phyloP scores from a whole-genome alignment of 2,329 filamentous ascomycete species.

The Fusarium chuoi region DNA sequence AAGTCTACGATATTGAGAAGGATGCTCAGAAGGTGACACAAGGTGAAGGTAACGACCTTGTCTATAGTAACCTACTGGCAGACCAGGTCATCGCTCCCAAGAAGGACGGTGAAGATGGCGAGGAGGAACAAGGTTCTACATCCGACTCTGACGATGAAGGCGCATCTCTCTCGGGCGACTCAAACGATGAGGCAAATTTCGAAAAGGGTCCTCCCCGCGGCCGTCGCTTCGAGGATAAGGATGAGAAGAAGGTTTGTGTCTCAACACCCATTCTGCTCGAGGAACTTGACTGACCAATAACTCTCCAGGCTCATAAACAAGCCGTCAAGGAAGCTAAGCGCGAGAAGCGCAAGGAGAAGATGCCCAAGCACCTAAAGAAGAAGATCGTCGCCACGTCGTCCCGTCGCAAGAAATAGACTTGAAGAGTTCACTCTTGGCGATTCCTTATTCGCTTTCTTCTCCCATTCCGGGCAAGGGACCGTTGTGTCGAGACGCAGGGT shows the following conservation, averaged over 20 bases:
- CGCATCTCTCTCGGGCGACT: slow-evolving; percentile 57
- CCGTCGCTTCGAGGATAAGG: slow-evolving; percentile 90
- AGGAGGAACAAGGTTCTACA: slow-evolving; percentile 51
- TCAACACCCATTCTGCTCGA: background rate
- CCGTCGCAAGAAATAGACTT: slow-evolving; percentile 69
- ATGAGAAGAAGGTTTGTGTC: slow-evolving; percentile 77
- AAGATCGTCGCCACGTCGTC: slow-evolving; percentile 74
- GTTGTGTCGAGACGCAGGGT: slow-evolving; percentile 14
- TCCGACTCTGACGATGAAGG: slow-evolving; percentile 61
- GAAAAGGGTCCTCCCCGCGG: slow-evolving; percentile 78
- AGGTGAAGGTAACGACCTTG: slow-evolving; percentile 79
- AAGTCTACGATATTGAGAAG: slow-evolving; percentile 95
- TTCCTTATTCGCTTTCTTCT: background rate
- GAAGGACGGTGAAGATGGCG: slow-evolving; percentile 50
- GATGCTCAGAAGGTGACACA: slow-evolving; percentile 81
- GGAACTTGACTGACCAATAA: slow-evolving; percentile 36
- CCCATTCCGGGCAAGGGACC: slow-evolving; percentile 1
- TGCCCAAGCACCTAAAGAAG: slow-evolving; percentile 97
- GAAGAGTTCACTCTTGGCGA: background rate
- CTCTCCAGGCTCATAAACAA: slow-evolving; percentile 74
- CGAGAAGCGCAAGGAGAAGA: slow-evolving; percentile 93
- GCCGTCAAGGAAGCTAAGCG: slow-evolving; percentile 95
- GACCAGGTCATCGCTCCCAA: slow-evolving; percentile 64
- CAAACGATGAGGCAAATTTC: slow-evolving; percentile 64
- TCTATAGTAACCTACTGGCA: slow-evolving; percentile 87